Base-by-base conservation (phyloP, 805 yeast genomes). In the Kodamaea hsintzibuensis region DNA sequence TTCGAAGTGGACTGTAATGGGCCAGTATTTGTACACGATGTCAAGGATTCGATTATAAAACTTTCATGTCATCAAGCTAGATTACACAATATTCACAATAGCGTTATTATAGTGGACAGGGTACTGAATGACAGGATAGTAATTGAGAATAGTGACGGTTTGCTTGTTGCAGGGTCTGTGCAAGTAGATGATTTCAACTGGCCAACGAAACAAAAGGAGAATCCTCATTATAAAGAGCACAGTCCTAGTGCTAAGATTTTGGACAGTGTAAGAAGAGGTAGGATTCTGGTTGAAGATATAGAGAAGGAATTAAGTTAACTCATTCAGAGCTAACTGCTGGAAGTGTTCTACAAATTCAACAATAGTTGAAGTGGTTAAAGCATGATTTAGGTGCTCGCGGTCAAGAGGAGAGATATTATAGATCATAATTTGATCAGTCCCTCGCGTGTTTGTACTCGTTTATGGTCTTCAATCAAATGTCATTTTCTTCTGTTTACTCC, bases 21-120 rank as follows among this genome's bases (percentile, higher is more conserved):
- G 13, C 73, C 78, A 3, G 60, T 73, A 1, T 66, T 66, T 48
- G 49, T 69, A 9, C 69, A 66, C 25, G 62, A 64, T 42, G 25
- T 69, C 17, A 13, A 13, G 7, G 49, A 68, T 43, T 50, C 59
- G 19, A 49, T 61, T 2, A 39, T 71, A 7, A 40, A 58, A 10
- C 19, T 69, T 9, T 50, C 54, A 22, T 67, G 73, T 48, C 75
- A 72, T 55, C 77, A 72, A 56, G 56, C 63, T 33, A 49, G 77
- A 27, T 53, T 71, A 35, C 74, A 68, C 51, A 57, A 62, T 25
- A 49, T 65, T 2, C 42, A 30, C 5, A 51, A 63, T 47, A 57
- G 62, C 30, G 43, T 45, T 7, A 50, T 60, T 5, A 52, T 68
- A 6, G 51, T 63, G 12, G 65, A 60, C 1, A 39, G 52, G 10